Conservation (phyloP, 768 basidiomycete species). For the Chlorophyllum brunneum region DNA sequence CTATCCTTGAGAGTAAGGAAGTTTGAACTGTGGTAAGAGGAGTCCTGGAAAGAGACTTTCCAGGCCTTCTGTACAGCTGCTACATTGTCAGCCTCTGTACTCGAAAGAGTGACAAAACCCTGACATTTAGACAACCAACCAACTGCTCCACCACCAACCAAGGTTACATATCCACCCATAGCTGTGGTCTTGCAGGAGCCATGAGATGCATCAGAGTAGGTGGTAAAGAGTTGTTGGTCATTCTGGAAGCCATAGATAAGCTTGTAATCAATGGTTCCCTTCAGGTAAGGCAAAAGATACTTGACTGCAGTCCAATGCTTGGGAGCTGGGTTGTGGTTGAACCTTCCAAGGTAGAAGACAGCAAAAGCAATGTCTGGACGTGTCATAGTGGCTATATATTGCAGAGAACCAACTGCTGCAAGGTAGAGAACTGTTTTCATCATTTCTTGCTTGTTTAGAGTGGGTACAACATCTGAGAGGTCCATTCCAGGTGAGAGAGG, state of each 20-base stretch:
- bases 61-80: no score
- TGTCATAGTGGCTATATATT: constrained; percentile 8
- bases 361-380: constrained; percentile 26
- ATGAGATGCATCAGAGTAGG: constrained; percentile 17
- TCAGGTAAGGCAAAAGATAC: constrained; percentile 3
- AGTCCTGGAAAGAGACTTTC: no score
- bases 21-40: no score
- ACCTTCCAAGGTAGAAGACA: constrained; percentile 29
- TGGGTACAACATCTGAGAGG: constrained; percentile 6
- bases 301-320: no score
- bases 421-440: background rate
- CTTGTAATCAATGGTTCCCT: constrained; percentile 13
- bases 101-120: no score
- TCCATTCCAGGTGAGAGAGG: no score
- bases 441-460: no score
- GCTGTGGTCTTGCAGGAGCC: constrained; percentile 18
- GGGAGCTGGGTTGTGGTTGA: no score
- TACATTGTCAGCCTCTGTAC: no score
- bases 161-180: constrained; percentile 15
- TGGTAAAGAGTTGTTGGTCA: constrained; percentile 4
- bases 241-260: constrained; percentile 1
- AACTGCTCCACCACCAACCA: no score
- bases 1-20: no score
- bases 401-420: background rate
- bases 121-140: no score